Evolutionary conservation across 1,284 basidiomycete genomes (phyloP).

Genomic region (Leccinum cinnamomeum): DNA sequence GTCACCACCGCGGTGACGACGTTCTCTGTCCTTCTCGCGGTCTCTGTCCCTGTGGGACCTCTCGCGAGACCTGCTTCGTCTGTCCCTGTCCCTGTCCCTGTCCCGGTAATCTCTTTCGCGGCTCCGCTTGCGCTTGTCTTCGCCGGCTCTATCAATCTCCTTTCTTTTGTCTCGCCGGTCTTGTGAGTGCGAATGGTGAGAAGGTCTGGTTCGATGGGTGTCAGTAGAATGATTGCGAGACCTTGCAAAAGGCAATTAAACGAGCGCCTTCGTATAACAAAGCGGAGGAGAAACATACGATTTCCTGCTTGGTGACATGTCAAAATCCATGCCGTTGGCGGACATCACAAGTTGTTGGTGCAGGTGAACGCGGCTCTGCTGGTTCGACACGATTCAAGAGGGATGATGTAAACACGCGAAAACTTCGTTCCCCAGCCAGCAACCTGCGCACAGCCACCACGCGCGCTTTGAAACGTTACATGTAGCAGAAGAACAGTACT

Average conservation of each 20-base stretch:
- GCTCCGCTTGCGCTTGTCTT: slow-evolving; percentile 55
- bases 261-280: slow-evolving; percentile 1
- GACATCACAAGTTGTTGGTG: slow-evolving; percentile 35
- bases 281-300: slow-evolving; percentile 48
- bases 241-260: slow-evolving; percentile 36
- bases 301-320: slow-evolving; percentile 61
- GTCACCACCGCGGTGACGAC: slow-evolving; percentile 50
- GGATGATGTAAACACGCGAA: slow-evolving; percentile 33
- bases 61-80: slow-evolving; percentile 44
- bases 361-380: background rate
- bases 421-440: slow-evolving; percentile 31
- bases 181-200: slow-evolving; percentile 66
- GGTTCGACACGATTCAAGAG: slow-evolving; percentile 16
- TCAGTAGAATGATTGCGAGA: slow-evolving; percentile 72
- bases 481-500: background rate
- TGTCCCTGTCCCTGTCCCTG: slow-evolving; percentile 44
- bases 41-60: slow-evolving; percentile 48
- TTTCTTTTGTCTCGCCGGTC: slow-evolving; percentile 52
- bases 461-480: background rate
- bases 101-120: slow-evolving; percentile 53
- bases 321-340: slow-evolving; percentile 57
- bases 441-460: slow-evolving; percentile 32
- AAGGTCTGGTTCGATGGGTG: slow-evolving; percentile 66
- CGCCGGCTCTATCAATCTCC: slow-evolving; percentile 52
- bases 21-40: slow-evolving; percentile 45